Evolutionary conservation across 441 rosid genomes (phyloP).

Genomic region (Erysimum pusillum): DNA sequence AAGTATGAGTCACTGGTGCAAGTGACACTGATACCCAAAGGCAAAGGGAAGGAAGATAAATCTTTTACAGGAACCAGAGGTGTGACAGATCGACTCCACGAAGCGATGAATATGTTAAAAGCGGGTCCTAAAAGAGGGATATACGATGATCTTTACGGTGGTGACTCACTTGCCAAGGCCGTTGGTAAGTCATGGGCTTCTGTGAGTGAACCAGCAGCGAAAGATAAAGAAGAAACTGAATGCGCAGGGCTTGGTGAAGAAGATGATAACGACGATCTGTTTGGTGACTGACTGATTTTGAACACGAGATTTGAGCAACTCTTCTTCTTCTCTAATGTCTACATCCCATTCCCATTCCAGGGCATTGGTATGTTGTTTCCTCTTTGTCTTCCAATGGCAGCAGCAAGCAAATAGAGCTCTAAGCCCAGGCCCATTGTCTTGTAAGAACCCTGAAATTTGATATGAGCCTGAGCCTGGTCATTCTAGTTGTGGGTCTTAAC

Average conservation of each 20-base stretch:
- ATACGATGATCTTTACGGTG: slow-evolving; percentile 85
- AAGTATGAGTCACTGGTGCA: slow-evolving; percentile 91
- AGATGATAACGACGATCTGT: slow-evolving; percentile 74
- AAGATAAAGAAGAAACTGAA: slow-evolving; percentile 50
- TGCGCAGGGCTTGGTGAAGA: slow-evolving; percentile 42
- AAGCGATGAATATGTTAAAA: slow-evolving; percentile 75
- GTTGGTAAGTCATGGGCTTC: slow-evolving; percentile 90
- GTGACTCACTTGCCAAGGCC: slow-evolving; percentile 63
- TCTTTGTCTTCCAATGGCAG: slow-evolving; percentile 18
- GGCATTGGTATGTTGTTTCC: slow-evolving; percentile 31
- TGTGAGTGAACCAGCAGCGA: slow-evolving; percentile 46
- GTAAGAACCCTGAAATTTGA: background rate
- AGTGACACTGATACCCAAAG: slow-evolving; percentile 81
- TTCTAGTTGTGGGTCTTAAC: slow-evolving; percentile 28
- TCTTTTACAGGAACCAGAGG: slow-evolving; percentile 52
- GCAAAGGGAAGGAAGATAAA: slow-evolving; percentile 66
- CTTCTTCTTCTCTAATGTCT: slow-evolving; percentile 24
- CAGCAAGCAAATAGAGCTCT: slow-evolving; percentile 34
- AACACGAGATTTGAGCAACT: slow-evolving; percentile 10
- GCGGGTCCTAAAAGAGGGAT: slow-evolving; percentile 65
- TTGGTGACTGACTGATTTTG: slow-evolving; percentile 64
- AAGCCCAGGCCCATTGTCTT: slow-evolving; percentile 40
- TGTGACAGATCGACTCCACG: slow-evolving; percentile 77
- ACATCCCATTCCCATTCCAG: slow-evolving; percentile 12
- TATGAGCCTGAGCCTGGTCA: slow-evolving; percentile 2